A percentile compares a stretch with the other conserved stretches of the same genome.
phyloP scores from a whole-genome alignment of 768 basidiomycete genomes.

The Rhodotorula graminis region DNA sequence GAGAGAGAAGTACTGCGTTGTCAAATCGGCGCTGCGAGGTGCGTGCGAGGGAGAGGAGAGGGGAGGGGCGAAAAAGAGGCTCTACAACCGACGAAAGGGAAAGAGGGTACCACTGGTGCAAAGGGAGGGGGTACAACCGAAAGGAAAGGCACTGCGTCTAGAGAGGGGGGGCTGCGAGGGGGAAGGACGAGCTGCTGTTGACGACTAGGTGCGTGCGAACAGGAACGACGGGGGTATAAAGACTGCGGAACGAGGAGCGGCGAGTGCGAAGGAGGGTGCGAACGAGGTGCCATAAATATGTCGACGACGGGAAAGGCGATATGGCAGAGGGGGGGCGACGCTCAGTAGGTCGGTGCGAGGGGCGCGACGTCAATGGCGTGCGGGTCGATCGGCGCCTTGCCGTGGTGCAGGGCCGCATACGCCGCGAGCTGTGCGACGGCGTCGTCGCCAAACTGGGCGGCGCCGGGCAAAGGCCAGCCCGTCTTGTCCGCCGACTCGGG shows the following conservation, averaged over 20 bases:
- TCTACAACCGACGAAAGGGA: not conserved
- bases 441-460: not conserved
- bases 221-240: too few relatives aligned
- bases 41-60: not conserved
- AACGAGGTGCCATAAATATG: not conserved
- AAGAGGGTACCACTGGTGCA: too few relatives aligned
- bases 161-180: too few relatives aligned
- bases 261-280: not conserved
- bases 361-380: not conserved
- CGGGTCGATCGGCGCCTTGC: conserved; percentile 3
- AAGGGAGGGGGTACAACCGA: not conserved
- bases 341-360: not conserved
- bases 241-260: not conserved
- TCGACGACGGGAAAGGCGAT: not conserved
- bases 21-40: too few relatives aligned
- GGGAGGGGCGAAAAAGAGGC: not conserved
- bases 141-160: too few relatives aligned
- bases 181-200: too few relatives aligned
- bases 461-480: conserved; percentile 4
- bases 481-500: conserved; percentile 28
- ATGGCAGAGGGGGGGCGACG: not conserved
- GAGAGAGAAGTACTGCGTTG: too few relatives aligned
- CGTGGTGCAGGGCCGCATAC: not conserved
- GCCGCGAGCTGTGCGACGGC: conserved; percentile 7
- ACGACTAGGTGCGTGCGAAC: too few relatives aligned